Percentiles rank a stretch among this genome's conserved stretches.
phyloP scores from a whole-genome alignment of 1,284 basidiomycete genomes.

The Peniophora sp. region DNA sequence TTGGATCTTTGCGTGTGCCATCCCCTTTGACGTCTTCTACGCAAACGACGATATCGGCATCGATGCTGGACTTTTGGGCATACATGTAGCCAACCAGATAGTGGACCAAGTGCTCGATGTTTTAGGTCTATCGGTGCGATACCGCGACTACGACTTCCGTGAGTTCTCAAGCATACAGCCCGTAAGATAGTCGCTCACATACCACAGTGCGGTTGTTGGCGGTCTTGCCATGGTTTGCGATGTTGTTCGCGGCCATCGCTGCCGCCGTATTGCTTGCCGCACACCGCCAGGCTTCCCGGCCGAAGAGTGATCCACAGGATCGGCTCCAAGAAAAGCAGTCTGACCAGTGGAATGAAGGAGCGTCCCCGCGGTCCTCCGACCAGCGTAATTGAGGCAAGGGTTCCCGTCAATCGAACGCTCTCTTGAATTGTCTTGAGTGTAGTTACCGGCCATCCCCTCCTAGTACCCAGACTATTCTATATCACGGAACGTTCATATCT shows the following conservation, averaged over 20 bases:
- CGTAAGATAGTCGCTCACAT: background rate
- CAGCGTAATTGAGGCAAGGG: too few relatives aligned
- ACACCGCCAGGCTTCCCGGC: background rate
- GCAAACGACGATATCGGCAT: slow-evolving; percentile 39
- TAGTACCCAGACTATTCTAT: too few relatives aligned
- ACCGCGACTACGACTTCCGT: slow-evolving; percentile 42
- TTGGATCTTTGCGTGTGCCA: slow-evolving; percentile 45
- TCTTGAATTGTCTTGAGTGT: too few relatives aligned
- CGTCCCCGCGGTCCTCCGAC: too few relatives aligned
- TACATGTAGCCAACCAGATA: slow-evolving; percentile 27
- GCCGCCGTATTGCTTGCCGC: slow-evolving; percentile 21
- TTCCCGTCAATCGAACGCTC: too few relatives aligned
- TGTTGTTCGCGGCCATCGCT: slow-evolving; percentile 33
- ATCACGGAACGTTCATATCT: too few relatives aligned
- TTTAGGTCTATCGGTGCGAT: slow-evolving; percentile 37
- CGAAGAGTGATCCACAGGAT: too few relatives aligned
- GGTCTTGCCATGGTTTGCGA: slow-evolving; percentile 41
- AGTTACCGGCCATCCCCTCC: too few relatives aligned
- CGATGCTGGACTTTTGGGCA: slow-evolving; percentile 29
- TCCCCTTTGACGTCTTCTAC: slow-evolving; percentile 47
- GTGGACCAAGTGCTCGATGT: slow-evolving; percentile 29
- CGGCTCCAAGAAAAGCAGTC: too few relatives aligned
- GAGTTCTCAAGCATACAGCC: slow-evolving; percentile 7
- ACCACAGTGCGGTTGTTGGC: slow-evolving; percentile 35
- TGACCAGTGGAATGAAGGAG: too few relatives aligned